These are phyloP conservation scores for Colletotrichum tropicicola DNA, from an alignment of 2,329 filamentous ascomycete genomes.

Conservation along the genomic window DNA sequence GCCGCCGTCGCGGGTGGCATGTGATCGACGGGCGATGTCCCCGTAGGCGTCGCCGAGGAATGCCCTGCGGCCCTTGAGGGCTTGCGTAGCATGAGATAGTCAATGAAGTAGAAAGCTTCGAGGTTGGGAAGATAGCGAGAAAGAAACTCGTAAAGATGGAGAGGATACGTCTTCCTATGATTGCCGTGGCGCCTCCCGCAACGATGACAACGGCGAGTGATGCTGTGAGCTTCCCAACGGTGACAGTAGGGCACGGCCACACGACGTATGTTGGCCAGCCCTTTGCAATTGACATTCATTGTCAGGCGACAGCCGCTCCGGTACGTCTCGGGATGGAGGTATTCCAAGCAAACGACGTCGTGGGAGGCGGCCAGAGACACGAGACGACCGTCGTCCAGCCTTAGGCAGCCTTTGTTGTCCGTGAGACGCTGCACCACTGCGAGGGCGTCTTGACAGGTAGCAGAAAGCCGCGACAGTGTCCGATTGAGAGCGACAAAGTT, in stretches of 20 bases:
- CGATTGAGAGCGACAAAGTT: constrained; percentile 39
- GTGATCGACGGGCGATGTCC: not conserved
- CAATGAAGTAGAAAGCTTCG: constrained; percentile 54
- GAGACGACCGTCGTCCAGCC: constrained; percentile 37
- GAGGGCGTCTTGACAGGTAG: constrained; percentile 20
- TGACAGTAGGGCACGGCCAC: constrained; percentile 53
- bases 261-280: constrained; percentile 44
- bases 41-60: constrained; percentile 4
- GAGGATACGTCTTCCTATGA: constrained; percentile 42
- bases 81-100: constrained; percentile 51
- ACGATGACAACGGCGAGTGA: constrained; percentile 37
- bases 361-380: constrained; percentile 39
- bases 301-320: constrained; percentile 37
- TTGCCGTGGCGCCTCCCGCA: constrained; percentile 44
- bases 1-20: not conserved
- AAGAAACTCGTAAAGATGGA: constrained; percentile 54
- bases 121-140: constrained; percentile 50
- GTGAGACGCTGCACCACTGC: constrained; percentile 10
- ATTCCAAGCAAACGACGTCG: constrained; percentile 46
- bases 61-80: constrained; percentile 3
- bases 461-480: constrained; percentile 19
- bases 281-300: constrained; percentile 37
- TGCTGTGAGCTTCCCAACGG: constrained; percentile 46
- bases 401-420: constrained; percentile 32
- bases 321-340: constrained; percentile 40